Base-by-base conservation (phyloP, 352 stramenopile genomes). In the Pythium oligandrum region DNA sequence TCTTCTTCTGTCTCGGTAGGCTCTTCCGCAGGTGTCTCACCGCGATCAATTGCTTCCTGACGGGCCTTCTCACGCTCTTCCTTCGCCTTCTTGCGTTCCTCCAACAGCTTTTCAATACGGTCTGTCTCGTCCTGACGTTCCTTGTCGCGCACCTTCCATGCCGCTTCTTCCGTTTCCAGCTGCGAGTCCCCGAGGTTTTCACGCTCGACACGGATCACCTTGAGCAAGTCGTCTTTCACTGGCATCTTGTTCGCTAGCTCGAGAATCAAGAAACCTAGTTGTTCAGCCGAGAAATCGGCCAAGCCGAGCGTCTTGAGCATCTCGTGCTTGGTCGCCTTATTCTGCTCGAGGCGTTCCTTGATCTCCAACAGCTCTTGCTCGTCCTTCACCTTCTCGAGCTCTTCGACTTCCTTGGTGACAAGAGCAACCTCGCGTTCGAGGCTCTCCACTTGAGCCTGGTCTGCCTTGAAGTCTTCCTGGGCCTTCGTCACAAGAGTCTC, bases 231-330 rank as follows among this genome's bases (percentile, higher is more conserved):
- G 42, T 84, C 70, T 48, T 80, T 88, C 9, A 42, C 59, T 17
- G 66, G 63, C 1, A 85, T 44, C 1, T 53, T 53, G 39, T 73
- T 64, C 0, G 67, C 68, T 6, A 92, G 56, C 43, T 90, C 79
- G n/a, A 90, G 10, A 33, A 93, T 60, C 47, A 91, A 64, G 6
- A 66, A 71, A 9, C 64, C 51, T 4, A 93, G 58, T 48, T 93
- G 77, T 36, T 86, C 77, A 40, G 65, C 61, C 1, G 70, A 72
- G 17, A 93, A 43, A 3, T 88, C 73, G 26, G 64, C 17, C 35
- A 93, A 56, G n/a, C 83, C 83, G 2, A 93, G 59, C 44, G 80
- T 66, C n/a, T 51, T 48, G 36, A 83, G 40, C 37, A 88, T 71
- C 6, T 74, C 58, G 1, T 66, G 51, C 52, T 86, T 78, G 40